Conservation (phyloP, 176 grass and related monocot genomes). For the Olyra latifolia region DNA sequence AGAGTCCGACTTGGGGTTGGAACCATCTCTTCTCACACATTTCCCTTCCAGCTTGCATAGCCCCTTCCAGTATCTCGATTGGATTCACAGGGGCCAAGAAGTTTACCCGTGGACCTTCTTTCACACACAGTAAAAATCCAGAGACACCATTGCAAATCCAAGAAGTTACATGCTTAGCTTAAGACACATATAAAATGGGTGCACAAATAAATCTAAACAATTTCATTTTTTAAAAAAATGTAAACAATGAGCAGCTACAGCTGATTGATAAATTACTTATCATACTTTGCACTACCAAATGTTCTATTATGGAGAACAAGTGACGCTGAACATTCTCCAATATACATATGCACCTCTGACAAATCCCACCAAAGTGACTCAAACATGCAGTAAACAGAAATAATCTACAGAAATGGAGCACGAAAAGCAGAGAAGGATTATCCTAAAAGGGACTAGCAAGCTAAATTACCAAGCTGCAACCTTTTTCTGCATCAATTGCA, state of each 20-base stretch:
- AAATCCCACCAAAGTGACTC: not conserved
- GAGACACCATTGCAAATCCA: conserved; percentile 68
- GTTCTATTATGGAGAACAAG: not conserved
- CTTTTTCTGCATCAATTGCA: not conserved
- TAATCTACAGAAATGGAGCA: not conserved
- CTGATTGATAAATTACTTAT: not conserved
- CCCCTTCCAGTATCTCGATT: conserved; percentile 71
- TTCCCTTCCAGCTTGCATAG: conserved; percentile 52
- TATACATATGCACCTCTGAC: not conserved
- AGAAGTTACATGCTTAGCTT: not conserved
- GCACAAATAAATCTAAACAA: not conserved
- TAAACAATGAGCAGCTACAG: not conserved
- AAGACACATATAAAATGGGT: not conserved
- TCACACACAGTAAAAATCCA: conserved; percentile 94
- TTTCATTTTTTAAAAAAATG: too few relatives aligned
- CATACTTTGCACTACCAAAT: not conserved
- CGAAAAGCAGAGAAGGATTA: not conserved
- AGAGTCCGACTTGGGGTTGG: too few relatives aligned
- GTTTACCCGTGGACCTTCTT: conserved; percentile 59
- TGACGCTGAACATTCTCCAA: not conserved
- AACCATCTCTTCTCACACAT: too few relatives aligned
- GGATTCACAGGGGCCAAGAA: conserved; percentile 77
- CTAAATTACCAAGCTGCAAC: not conserved
- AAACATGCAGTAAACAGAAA: not conserved
- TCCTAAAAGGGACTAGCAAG: not conserved